Conservation (phyloP, 306 rosid genomes). For the Rosa chinensis region DNA sequence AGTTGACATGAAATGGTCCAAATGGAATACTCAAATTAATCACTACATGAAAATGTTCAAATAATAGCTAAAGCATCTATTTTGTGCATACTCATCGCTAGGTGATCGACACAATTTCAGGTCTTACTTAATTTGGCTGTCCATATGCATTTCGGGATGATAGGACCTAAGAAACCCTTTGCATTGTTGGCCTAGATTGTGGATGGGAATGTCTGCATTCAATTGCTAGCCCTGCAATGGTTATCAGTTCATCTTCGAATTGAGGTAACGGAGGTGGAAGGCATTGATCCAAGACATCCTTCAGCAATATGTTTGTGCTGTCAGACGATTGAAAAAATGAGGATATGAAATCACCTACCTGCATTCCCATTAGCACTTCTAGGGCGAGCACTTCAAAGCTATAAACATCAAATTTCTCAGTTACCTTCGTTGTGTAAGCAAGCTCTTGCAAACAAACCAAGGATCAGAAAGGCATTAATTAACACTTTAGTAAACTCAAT, state of each 20-base stretch:
- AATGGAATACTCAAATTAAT: too few relatives aligned
- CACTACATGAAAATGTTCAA: too few relatives aligned
- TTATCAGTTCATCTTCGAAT: background rate
- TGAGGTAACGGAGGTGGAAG: background rate
- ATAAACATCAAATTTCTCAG: background rate
- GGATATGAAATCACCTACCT: background rate
- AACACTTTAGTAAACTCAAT: background rate
- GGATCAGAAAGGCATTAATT: background rate
- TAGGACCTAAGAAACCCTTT: too few relatives aligned
- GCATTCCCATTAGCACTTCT: background rate
- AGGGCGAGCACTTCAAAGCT: background rate
- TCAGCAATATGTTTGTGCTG: background rate
- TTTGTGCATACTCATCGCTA: too few relatives aligned
- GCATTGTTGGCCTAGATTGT: too few relatives aligned
- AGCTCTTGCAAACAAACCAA: background rate
- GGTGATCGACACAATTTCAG: too few relatives aligned
- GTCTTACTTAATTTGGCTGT: too few relatives aligned
- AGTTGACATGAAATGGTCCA: too few relatives aligned
- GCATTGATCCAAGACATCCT: background rate
- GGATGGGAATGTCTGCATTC: too few relatives aligned
- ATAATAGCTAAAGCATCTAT: too few relatives aligned
- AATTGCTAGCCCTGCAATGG: too few relatives aligned
- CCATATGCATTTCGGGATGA: too few relatives aligned
- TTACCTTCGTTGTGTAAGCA: background rate
- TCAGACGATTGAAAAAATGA: background rate